Evolutionary conservation across 257 asterid genomes (phyloP), one percentile per base, ranked within the genome.

Genomic region (Gentiana macrophylla): DNA sequence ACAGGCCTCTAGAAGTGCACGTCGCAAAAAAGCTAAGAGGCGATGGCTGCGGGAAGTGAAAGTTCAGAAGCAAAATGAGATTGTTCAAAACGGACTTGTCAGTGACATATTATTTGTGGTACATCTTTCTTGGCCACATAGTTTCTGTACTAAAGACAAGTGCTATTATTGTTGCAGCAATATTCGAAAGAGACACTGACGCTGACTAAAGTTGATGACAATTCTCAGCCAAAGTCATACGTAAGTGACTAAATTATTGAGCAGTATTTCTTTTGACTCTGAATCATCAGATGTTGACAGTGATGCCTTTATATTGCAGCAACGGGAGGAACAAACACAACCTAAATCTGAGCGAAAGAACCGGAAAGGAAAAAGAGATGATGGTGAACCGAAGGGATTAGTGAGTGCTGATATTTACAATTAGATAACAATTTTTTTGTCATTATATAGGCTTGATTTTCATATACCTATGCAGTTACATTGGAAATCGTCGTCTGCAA

Each of bases 1-100:
- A 36, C 74, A 90, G 98, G 67, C 38, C 48, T 84, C 84, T 61
- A 90, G 96, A 77, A 84, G 86, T 77, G 86, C 96, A 56, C 69
- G 80, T 62, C 80, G 98, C 59, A 79, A 83, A 67, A 48, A 62
- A 53, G 73, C 64, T 45, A 86, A 84, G 75, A 76, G 96, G 68
- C 68, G 36, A 37, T 84, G 86, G 89, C 54, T 82, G 75, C 74
- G 71, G 46, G 96, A 87, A 74, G 80, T 87, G 96, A 82, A 91
- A 73, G 80, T 87, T 69, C 79, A 72, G 80, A 79, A 73, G 79
- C 74, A 65, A 62, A 79, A 79, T 70, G 57, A 70, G 9, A 69
- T 55, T 55, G 62, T 79, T 46, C 84, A 77, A 70, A 83, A 84
- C 77, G 85, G 86, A 50, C 78, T 84, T 68, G 94, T 84, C 74